Conservation (phyloP, 2,329 filamentous ascomycete genomes). For the Paracamarosporium sp. region DNA sequence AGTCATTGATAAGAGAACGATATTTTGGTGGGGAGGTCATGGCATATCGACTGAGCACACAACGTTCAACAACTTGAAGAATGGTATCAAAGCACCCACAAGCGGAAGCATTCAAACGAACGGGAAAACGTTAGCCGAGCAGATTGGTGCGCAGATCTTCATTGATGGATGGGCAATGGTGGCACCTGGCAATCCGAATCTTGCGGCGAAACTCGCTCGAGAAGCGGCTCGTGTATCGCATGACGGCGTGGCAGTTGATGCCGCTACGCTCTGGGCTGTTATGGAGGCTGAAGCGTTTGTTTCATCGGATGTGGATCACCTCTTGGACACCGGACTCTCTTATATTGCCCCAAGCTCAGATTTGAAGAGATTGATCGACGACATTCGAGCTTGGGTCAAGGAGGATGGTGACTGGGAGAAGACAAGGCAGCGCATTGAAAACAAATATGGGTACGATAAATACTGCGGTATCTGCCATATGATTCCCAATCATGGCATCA, state of each 20-base stretch:
- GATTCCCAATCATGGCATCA: constrained; percentile 14
- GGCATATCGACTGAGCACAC: constrained; percentile 51
- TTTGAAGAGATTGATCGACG: constrained; percentile 32
- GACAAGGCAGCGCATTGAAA: constrained; percentile 45
- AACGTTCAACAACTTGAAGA: constrained; percentile 47
- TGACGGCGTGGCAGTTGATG: constrained; percentile 48
- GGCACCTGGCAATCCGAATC: constrained; percentile 5
- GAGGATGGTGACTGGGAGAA: constrained; percentile 39
- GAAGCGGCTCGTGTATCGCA: constrained; percentile 47
- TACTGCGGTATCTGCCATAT: constrained; percentile 15
- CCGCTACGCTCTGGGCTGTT: constrained; percentile 48
- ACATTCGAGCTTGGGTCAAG: constrained; percentile 39
- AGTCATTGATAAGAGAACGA: constrained; percentile 35
- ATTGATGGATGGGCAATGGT: constrained; percentile 16
- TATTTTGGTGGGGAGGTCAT: constrained; percentile 50
- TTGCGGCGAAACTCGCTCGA: constrained; percentile 42
- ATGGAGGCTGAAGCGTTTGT: constrained; percentile 50
- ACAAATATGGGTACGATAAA: constrained; percentile 12
- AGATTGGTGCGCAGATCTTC: constrained; percentile 17
- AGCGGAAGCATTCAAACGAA: constrained; percentile 12
- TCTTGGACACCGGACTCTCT: constrained; percentile 40
- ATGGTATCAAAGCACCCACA: constrained; percentile 39
- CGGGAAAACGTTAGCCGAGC: constrained; percentile 14
- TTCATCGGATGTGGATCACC: constrained; percentile 38
- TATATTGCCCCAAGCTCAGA: constrained; percentile 36